Base-by-base conservation (phyloP, 768 basidiomycete species). In the Daedalea quercina region DNA sequence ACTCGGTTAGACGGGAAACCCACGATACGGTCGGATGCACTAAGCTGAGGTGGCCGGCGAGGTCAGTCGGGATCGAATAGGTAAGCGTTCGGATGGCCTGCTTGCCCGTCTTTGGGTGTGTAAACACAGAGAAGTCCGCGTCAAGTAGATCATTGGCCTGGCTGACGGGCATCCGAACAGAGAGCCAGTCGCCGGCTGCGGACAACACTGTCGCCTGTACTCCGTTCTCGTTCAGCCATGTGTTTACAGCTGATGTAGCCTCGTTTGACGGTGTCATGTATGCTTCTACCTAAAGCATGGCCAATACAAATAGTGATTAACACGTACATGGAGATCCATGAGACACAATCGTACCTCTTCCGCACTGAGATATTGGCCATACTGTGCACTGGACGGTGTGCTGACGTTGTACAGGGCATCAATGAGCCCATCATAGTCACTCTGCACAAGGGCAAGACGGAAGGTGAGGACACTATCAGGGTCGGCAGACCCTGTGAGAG, bases 331-430 rank as follows among this genome's bases (percentile, higher is more conserved):
- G n/a, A n/a, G n/a, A n/a, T n/a, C n/a, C n/a, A n/a, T n/a, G n/a
- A n/a, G n/a, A n/a, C n/a, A 1, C 44, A n/a, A n/a, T n/a, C 60
- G 15, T 54, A 75, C 72, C 63, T 73, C 65, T 15, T 67, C 69
- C 54, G 65, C 62, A 50, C 60, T 65, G 34, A 74, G 56, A 53
- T 70, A 68, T 57, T 71, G 64, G 19, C 71, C 69, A 57, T 70
- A 75, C n/a, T 63, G 55, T 9, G 65, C 56, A 59, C 65, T 73
- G 20, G 60, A 53, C 3, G 74, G 73, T 13, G 67, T 66, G 51
- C 70, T 71, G 60, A 73, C 70, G 25, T 66, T 69, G 47, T 65
- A 54, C 11, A 73, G 63, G 13, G 60, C 61, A 44, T 66, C 57
- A 54, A 69, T 60, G 19, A 75, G 66, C 3, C 72, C 72, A 2